Percentiles rank a stretch among this genome's conserved stretches.
Evolutionary conservation across 345 rosid species (phyloP).

Genomic region (Aurinia saxatilis): DNA sequence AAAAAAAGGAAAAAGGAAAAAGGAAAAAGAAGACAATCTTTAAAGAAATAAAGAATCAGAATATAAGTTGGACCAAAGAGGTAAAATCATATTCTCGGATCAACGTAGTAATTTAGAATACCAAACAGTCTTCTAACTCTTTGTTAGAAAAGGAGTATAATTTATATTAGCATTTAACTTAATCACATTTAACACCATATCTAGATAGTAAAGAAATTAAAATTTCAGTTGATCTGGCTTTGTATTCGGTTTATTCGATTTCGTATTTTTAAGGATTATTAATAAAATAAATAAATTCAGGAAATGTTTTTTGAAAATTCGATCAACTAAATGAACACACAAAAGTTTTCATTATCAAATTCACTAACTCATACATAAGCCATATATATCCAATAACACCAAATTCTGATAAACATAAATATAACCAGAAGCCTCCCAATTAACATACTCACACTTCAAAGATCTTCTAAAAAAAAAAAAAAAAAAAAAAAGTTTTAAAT

Average conservation of each 20-base stretch:
- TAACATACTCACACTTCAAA: conserved; percentile 19
- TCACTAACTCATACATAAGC: conserved; percentile 12
- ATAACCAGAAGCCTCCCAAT: conserved; percentile 1
- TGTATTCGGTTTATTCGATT: too few species aligned
- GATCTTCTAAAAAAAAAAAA: not conserved
- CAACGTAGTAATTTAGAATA: too few species aligned
- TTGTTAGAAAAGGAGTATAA: too few species aligned
- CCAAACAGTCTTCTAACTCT: too few species aligned
- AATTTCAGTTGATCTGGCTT: too few species aligned
- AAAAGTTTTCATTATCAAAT: not conserved
- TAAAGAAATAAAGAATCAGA: not conserved
- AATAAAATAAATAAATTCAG: too few species aligned
- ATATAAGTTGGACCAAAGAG: not conserved
- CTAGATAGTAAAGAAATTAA: not conserved
- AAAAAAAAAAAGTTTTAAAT: too few species aligned
- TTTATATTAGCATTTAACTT: too few species aligned
- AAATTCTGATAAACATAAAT: conserved; percentile 3
- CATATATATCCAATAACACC: conserved; percentile 25
- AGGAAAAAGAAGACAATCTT: not conserved
- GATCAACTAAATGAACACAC: conserved; percentile 8
- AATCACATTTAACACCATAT: not conserved
- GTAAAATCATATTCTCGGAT: not conserved
- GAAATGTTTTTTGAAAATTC: too few species aligned
- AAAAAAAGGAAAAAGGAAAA: not conserved
- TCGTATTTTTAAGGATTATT: too few species aligned